Conservation (phyloP, 257 asterid species). For the Scutellaria minor region DNA sequence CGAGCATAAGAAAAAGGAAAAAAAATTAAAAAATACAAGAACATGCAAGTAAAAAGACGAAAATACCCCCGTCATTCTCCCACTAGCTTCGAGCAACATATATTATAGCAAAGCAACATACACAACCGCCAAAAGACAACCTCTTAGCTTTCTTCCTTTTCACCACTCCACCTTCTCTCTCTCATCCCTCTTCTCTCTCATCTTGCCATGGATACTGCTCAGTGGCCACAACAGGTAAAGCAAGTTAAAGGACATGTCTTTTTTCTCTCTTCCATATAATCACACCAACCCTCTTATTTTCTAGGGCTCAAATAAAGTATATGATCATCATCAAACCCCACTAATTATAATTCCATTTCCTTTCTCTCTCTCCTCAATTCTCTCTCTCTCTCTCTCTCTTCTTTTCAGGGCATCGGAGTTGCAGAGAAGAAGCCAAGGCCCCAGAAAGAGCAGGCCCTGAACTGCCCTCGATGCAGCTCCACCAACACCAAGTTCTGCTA, state of each 20-base stretch:
- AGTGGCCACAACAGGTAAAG: constrained; percentile 99
- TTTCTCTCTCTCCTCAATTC: too few species aligned
- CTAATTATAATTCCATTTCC: too few species aligned
- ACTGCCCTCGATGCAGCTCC: constrained; percentile 86
- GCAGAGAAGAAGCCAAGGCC: constrained; percentile 72
- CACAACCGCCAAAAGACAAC: constrained; percentile 63
- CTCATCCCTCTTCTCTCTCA: constrained; percentile 30
- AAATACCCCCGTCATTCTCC: constrained; percentile 25
- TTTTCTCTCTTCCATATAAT: constrained; percentile 55
- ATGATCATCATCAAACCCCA: too few species aligned
- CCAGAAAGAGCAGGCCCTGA: constrained; percentile 61
- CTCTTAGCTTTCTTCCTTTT: constrained; percentile 71
- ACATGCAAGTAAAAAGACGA: constrained; percentile 29
- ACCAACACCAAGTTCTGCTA: constrained; percentile 89
- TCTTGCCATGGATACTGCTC: constrained; percentile 81
- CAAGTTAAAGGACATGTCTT: constrained; percentile 38
- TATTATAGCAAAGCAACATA: constrained; percentile 48
- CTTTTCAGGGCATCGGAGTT: constrained; percentile 54
- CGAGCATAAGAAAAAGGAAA: too few species aligned
- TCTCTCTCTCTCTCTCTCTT: constrained; percentile 15
- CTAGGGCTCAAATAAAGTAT: constrained; percentile 29
- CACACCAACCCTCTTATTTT: constrained; percentile 40
- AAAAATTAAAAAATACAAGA: neutral
- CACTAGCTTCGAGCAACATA: constrained; percentile 33
- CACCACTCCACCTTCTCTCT: constrained; percentile 44